Conservation (phyloP, 1,284 basidiomycete genomes). For the Dichomitus squalens region DNA sequence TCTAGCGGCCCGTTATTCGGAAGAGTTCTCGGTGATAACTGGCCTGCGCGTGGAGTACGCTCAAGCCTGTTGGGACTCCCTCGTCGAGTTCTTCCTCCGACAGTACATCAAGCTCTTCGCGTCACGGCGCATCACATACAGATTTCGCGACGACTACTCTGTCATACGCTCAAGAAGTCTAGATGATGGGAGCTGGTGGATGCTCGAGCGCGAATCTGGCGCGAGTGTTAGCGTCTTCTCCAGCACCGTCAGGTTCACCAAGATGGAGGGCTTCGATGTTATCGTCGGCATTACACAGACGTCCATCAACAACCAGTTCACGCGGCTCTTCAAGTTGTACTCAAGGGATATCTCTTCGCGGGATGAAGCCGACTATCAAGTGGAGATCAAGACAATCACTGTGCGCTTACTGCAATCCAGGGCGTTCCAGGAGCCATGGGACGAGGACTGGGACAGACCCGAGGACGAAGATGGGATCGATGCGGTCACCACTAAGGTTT, state of each 20-base stretch:
- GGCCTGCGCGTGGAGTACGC: constrained; percentile 25
- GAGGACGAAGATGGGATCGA: too few relatives aligned
- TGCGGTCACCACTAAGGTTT: too few relatives aligned
- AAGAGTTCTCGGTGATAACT: constrained; percentile 23
- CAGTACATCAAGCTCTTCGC: constrained; percentile 35
- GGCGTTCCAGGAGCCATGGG: too few relatives aligned
- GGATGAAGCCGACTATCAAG: constrained; percentile 4
- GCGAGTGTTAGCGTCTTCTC: constrained; percentile 9
- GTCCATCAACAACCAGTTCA: constrained; percentile 34
- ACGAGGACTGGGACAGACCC: too few relatives aligned
- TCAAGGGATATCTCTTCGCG: constrained; percentile 28
- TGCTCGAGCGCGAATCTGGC: constrained; percentile 13
- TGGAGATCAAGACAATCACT: too few relatives aligned
- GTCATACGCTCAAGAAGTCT: constrained; percentile 8
- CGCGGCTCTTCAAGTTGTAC: constrained; percentile 27
- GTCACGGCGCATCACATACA: constrained; percentile 28
- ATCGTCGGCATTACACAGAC: constrained; percentile 35
- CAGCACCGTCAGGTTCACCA: constrained; percentile 28
- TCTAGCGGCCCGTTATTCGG: constrained; percentile 27
- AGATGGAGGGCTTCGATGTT: constrained; percentile 35
- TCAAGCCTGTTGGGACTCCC: constrained; percentile 20
- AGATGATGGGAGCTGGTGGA: constrained; percentile 14
- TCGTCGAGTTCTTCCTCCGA: constrained; percentile 31
- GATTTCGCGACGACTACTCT: constrained; percentile 33
- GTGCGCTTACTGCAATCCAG: not conserved